phyloP scores from a whole-genome alignment of 768 basidiomycete species.

The Clavulina sp. region DNA sequence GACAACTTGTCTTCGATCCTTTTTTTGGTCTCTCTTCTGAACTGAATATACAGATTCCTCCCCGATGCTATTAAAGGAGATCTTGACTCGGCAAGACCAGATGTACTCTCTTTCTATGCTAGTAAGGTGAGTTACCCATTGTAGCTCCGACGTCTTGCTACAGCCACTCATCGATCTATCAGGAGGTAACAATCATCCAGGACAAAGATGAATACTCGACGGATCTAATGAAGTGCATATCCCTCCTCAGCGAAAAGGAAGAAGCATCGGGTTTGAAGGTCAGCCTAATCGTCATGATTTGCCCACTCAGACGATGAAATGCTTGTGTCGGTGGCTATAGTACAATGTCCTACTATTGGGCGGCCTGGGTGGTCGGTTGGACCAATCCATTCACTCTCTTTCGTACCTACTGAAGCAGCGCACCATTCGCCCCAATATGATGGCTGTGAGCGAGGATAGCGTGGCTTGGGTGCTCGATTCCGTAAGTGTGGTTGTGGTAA shows the following conservation, averaged over 20 bases:
- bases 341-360: constrained; percentile 67
- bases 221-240: constrained; percentile 91
- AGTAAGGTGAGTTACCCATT: constrained; percentile 27
- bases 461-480: constrained; percentile 75
- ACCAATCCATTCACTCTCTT: constrained; percentile 85
- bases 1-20: not conserved
- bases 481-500: no score
- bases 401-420: constrained; percentile 72
- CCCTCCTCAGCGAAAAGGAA: not conserved
- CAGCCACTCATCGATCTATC: not conserved
- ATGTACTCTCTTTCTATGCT: constrained; percentile 55
- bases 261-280: not conserved
- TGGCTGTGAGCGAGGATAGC: constrained; percentile 77
- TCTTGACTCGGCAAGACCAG: constrained; percentile 66
- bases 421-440: constrained; percentile 37
- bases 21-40: not conserved
- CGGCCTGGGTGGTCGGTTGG: constrained; percentile 77
- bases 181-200: constrained; percentile 52
- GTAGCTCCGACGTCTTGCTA: not conserved
- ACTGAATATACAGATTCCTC: constrained; percentile 49
- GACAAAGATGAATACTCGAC: constrained; percentile 74
- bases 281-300: not conserved
- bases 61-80: constrained; percentile 90
- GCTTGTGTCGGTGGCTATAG: constrained; percentile 21
- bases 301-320: not conserved